Evolutionary conservation across 2,329 filamentous ascomycete species (phyloP).

Genomic region (Neofusicoccum umdonicola): DNA sequence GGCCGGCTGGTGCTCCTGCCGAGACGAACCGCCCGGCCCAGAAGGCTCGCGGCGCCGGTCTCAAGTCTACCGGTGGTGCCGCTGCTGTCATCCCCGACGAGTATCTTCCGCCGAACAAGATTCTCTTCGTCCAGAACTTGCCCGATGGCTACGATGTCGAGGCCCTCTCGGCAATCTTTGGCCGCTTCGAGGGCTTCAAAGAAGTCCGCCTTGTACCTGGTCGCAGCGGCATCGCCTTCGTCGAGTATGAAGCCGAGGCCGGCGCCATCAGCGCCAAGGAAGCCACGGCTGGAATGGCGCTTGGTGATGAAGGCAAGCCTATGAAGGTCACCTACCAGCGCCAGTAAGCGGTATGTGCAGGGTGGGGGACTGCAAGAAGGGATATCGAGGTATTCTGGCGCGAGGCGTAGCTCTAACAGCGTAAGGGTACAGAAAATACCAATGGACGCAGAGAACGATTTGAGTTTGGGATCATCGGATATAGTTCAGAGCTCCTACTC

Average conservation of each 20-base stretch:
- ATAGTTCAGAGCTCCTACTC: background rate
- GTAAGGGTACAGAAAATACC: background rate
- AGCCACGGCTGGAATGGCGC: conserved; percentile 78
- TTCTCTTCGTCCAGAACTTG: conserved; percentile 88
- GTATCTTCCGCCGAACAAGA: conserved; percentile 96
- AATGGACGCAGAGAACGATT: background rate
- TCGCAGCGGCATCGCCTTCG: conserved; percentile 85
- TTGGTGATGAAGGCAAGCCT: conserved; percentile 70
- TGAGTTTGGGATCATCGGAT: background rate
- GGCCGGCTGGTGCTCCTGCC: conserved; percentile 51
- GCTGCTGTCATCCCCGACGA: conserved; percentile 88
- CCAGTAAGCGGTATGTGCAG: conserved; percentile 52
- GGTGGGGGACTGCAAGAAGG: background rate
- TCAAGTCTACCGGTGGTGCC: conserved; percentile 69
- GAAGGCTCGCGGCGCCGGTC: conserved; percentile 63
- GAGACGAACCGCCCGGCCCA: conserved; percentile 62
- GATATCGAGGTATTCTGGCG: background rate
- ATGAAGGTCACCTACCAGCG: conserved; percentile 97
- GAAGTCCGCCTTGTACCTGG: conserved; percentile 89
- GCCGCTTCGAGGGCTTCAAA: conserved; percentile 87
- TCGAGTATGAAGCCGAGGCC: conserved; percentile 89
- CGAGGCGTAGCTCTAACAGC: background rate
- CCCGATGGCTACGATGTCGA: conserved; percentile 85
- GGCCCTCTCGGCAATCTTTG: conserved; percentile 75
- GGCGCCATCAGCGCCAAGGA: conserved; percentile 93